These are phyloP conservation scores for Mychonastes homosphaera DNA, from an alignment of 139 green algal genomes.

Conservation along the genomic window DNA sequence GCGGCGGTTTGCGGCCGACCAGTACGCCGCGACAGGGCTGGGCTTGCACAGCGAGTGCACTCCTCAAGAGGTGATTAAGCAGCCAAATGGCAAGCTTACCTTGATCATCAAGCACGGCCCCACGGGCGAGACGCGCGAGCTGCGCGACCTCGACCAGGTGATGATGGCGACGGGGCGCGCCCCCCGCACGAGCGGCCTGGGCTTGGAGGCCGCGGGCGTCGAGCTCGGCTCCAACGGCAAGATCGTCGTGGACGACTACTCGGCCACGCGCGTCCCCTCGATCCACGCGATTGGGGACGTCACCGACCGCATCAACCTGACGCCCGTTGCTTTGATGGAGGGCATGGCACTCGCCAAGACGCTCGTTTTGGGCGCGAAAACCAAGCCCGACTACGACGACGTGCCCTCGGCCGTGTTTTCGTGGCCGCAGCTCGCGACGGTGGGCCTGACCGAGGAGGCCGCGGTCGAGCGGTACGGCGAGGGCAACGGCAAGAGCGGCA, in stretches of 20 bases:
- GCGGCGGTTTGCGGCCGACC: conserved; percentile 47
- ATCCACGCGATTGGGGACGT: conserved; percentile 95
- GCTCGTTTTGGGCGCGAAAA: conserved; percentile 61
- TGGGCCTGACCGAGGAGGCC: conserved; percentile 84
- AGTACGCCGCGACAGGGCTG: conserved; percentile 43
- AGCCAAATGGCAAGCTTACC: conserved; percentile 29
- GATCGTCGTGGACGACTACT: conserved; percentile 84
- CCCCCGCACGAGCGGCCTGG: conserved; percentile 61
- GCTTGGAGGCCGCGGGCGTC: conserved; percentile 66
- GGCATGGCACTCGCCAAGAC: conserved; percentile 90
- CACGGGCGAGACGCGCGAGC: conserved; percentile 15
- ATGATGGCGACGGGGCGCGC: conserved; percentile 78
- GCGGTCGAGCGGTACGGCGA: conserved; percentile 53
- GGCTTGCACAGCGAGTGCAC: conserved; percentile 39
- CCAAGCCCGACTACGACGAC: conserved; percentile 70
- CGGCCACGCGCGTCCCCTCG: conserved; percentile 59
- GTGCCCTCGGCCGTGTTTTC: conserved; percentile 73
- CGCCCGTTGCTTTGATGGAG: conserved; percentile 94
- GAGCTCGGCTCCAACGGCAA: conserved; percentile 44
- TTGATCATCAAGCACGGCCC: conserved; percentile 34
- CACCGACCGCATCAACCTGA: conserved; percentile 88
- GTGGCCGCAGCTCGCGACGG: conserved; percentile 78
- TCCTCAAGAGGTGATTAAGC: conserved; percentile 33
- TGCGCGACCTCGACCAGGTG: conserved; percentile 31
- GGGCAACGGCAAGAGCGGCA: too few species aligned